Percentiles rank a stretch among this genome's conserved stretches.
These are phyloP conservation scores for Quercus gilva DNA, from an alignment of 306 rosid species.

Conservation along the genomic window DNA sequence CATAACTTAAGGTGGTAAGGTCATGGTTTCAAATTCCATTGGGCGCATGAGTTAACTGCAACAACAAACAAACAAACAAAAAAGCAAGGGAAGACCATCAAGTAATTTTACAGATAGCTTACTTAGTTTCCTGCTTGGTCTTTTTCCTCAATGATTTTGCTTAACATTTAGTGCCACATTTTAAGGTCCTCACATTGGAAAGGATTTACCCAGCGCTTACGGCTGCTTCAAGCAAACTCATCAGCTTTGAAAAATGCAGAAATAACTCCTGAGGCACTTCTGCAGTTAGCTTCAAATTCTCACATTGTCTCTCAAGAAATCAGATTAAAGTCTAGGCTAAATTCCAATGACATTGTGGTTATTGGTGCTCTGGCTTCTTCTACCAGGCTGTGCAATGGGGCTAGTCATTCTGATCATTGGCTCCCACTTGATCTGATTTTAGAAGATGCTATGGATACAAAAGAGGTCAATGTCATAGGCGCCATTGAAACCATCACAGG, in stretches of 20 bases:
- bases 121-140: constrained; percentile 9
- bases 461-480: constrained; percentile 82
- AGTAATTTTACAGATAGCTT: not conserved
- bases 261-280: constrained; percentile 57
- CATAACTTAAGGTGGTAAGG: not conserved
- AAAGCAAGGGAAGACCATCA: not conserved
- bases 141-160: not conserved
- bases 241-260: constrained; percentile 63
- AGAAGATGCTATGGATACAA: constrained; percentile 97
- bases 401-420: constrained; percentile 78
- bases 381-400: constrained; percentile 64
- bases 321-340: constrained; percentile 61
- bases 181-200: constrained; percentile 79
- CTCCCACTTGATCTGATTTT: constrained; percentile 87
- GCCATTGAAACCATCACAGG: constrained; percentile 76
- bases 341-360: constrained; percentile 61
- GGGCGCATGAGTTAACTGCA: not conserved
- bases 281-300: constrained; percentile 55
- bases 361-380: constrained; percentile 74
- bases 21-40: not conserved
- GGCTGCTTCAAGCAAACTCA: constrained; percentile 63
- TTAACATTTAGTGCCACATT: constrained; percentile 27
- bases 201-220: constrained; percentile 58
- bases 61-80: not conserved
- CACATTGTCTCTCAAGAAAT: constrained; percentile 45